Percentiles rank a stretch among this genome's conserved stretches.
Conservation (phyloP, 2,329 filamentous ascomycete genomes). For the Fusarium concolor region DNA sequence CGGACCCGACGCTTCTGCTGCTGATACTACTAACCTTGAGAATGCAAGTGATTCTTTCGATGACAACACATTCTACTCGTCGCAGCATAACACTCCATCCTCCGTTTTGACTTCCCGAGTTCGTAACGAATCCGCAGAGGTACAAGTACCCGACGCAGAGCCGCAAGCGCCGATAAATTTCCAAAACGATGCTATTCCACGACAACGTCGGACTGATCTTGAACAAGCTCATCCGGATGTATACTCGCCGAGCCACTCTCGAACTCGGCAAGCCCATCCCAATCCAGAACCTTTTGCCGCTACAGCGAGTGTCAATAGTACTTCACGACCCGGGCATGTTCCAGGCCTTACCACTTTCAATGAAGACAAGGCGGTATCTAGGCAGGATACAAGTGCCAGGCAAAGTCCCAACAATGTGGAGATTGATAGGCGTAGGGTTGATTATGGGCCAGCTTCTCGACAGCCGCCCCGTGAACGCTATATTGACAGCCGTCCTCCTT, state of each 20-base stretch:
- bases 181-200: constrained; percentile 23
- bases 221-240: constrained; percentile 12
- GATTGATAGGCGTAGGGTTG: constrained; percentile 26
- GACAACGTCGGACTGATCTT: constrained; percentile 12
- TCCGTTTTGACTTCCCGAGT: constrained; percentile 61
- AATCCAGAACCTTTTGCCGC: constrained; percentile 12
- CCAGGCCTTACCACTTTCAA: constrained; percentile 51
- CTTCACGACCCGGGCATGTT: constrained; percentile 38
- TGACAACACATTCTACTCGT: constrained; percentile 96
- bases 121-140: constrained; percentile 59
- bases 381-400: constrained; percentile 52
- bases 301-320: constrained; percentile 24
- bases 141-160: constrained; percentile 33
- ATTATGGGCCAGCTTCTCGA: constrained; percentile 22
- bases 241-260: constrained; percentile 15
- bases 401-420: constrained; percentile 55
- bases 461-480: constrained; percentile 42
- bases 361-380: constrained; percentile 27
- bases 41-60: constrained; percentile 84
- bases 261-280: constrained; percentile 18
- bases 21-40: constrained; percentile 69
- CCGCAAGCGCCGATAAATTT: constrained; percentile 24
- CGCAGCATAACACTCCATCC: constrained; percentile 83
- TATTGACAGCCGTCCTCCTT: constrained; percentile 55
- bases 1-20: constrained; percentile 67